Base-by-base conservation (phyloP, 2,329 filamentous ascomycete species). In the Emergomyces africanus region DNA sequence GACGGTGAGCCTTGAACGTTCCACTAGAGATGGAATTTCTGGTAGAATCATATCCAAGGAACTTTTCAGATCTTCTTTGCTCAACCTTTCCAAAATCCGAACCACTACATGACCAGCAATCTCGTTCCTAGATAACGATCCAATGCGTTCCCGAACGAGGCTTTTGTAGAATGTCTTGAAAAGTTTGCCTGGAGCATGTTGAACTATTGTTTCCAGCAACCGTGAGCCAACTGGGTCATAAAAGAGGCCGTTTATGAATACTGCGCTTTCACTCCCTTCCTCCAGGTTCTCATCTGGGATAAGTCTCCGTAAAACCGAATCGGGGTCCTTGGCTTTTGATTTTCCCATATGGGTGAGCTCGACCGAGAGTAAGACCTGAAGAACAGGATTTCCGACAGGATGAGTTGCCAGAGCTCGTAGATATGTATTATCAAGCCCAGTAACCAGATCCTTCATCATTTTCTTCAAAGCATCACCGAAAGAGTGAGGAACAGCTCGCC, bases 171-270 rank as follows among this genome's bases (percentile, higher is more conserved):
- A 79, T 15, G 84, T 82, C 73, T 96, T 96, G 82, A 97, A 99
- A 39, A 90, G 75, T 73, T 94, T 96, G 49, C 89, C 90, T 0
- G 94, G 90, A 18, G 86, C 84, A 68, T 87, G 81, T 30, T 85
- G 82, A 63, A 96, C 83, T 63, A 99, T 86, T 0, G 86, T 89
- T 75, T 99, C 94, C 25, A 97, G 79, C 1, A 99, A 79, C 50
- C 92, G 86, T 3, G 92, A 96, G 18, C 94, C 94, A 57, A 97
- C 86, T 1, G 87, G 81, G 68, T 97, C 90, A 72, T 96, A 97
- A 30, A 96, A 79, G 69, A 97, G 82, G 59, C 88, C 85, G 67
- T 88, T 90, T 69, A 97, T 81, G 69, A 97, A 96, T 18, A 83
- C 81, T 3, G 88, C 87, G 54, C 85, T 87, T 39, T 89, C 88